Conservation (phyloP, 176 grass and related monocot genomes). For the Ananas comosus region DNA sequence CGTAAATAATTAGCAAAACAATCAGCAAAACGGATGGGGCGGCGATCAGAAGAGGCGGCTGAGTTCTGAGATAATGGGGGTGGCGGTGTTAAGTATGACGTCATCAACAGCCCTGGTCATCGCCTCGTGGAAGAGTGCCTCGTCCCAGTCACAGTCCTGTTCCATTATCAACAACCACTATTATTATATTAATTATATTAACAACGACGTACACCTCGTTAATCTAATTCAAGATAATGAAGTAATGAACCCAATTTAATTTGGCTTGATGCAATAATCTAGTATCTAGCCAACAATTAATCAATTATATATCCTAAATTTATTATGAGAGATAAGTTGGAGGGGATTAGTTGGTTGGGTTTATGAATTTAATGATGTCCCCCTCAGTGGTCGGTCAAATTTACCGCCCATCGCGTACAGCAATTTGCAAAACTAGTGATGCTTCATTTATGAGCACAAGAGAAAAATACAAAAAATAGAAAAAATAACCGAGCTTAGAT, state of each 20-base stretch:
- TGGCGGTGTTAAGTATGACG: constrained; percentile 24
- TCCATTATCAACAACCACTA: not conserved
- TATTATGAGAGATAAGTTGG: not conserved
- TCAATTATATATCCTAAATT: not conserved
- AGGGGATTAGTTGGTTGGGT: not conserved
- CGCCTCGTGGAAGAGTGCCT: constrained; percentile 47
- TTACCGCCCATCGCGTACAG: too few species aligned
- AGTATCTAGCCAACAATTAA: not conserved
- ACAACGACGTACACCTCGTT: not conserved
- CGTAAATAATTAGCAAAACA: too few species aligned
- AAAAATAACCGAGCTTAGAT: too few species aligned
- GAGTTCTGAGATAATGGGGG: constrained; percentile 15
- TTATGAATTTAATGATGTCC: too few species aligned
- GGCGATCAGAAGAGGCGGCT: not conserved
- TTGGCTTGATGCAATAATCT: not conserved
- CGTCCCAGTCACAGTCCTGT: constrained; percentile 62
- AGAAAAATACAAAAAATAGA: too few species aligned
- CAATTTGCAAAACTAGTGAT: too few species aligned
- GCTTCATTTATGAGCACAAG: too few species aligned
- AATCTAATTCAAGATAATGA: not conserved
- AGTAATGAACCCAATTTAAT: not conserved
- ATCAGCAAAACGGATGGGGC: too few species aligned
- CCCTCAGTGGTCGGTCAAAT: too few species aligned
- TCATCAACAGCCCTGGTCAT: constrained; percentile 54
- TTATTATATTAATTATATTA: not conserved